A percentile compares a stretch with the other conserved stretches of the same genome.
Conservation (phyloP, 2,329 filamentous ascomycete genomes). For the Aspergillus ibericus region DNA sequence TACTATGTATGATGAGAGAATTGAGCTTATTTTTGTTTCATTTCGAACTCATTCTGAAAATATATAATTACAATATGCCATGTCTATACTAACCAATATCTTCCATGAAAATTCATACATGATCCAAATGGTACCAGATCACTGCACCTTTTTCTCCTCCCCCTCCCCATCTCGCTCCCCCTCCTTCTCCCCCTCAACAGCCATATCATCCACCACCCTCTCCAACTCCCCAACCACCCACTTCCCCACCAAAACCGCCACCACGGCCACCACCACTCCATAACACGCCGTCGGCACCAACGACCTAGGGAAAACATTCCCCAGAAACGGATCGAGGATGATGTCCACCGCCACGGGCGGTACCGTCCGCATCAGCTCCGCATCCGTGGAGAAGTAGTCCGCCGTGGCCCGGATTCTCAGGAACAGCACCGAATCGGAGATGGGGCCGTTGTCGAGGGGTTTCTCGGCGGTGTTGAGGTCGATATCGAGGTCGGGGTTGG, state of each 20-base stretch:
- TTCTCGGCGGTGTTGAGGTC: conserved; percentile 10
- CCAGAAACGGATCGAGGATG: conserved; percentile 80
- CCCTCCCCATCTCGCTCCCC: conserved; percentile 15
- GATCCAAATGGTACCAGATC: not conserved
- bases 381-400: conserved; percentile 78
- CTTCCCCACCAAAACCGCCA: conserved; percentile 49
- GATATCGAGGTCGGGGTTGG: not conserved
- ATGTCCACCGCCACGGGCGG: conserved; percentile 75
- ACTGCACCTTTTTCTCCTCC: conserved; percentile 23
- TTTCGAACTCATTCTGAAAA: not conserved
- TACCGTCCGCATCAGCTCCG: conserved; percentile 70
- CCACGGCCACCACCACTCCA: conserved; percentile 60
- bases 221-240: conserved; percentile 29
- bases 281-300: conserved; percentile 71
- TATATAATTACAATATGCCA: not conserved
- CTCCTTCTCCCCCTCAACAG: conserved; percentile 8
- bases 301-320: conserved; percentile 77
- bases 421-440: conserved; percentile 60
- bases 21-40: not conserved
- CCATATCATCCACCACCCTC: conserved; percentile 18
- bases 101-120: too few relatives aligned
- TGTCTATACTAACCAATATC: too few relatives aligned
- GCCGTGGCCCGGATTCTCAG: conserved; percentile 74
- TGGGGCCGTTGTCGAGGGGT: conserved; percentile 21
- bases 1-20: not conserved